Percentiles rank a stretch among this genome's conserved stretches.
Conservation (phyloP, 148 eudicot species). For the Cornus suecica region DNA sequence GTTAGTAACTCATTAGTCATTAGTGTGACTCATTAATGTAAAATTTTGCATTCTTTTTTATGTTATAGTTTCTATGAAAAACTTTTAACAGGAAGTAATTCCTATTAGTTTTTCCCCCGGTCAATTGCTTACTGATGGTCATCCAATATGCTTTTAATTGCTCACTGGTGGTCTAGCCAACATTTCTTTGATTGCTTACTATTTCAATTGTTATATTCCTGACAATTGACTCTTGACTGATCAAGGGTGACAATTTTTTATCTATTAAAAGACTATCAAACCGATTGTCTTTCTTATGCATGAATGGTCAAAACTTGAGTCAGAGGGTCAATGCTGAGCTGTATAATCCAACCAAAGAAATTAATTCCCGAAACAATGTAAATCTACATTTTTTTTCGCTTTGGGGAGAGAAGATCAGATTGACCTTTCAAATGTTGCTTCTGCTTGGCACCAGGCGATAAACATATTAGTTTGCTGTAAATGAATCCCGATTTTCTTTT, state of each 20-base stretch:
- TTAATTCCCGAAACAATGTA: no score
- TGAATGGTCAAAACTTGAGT: no score
- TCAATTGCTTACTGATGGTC: not conserved
- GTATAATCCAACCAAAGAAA: no score
- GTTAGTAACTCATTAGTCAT: not conserved
- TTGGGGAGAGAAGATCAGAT: no score
- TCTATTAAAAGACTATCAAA: no score
- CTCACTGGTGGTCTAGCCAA: no score
- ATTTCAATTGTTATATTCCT: constrained; percentile 6
- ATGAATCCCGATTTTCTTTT: constrained; percentile 2
- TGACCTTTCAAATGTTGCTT: not conserved
- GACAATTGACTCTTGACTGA: not conserved
- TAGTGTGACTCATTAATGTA: not conserved
- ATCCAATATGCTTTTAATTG: no score
- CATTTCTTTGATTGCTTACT: no score
- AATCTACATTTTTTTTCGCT: no score
- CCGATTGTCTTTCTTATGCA: no score
- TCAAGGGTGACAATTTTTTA: not conserved
- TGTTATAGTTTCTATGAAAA: not conserved
- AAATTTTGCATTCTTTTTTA: not conserved
- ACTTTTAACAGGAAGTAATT: not conserved
- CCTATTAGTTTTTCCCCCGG: no score
- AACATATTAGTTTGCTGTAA: constrained; percentile 2
- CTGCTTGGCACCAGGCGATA: not conserved
- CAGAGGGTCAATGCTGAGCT: no score